These are phyloP conservation scores for Geotrichum cucujoidarum DNA, from an alignment of 1,139 yeast species.

Conservation along the genomic window DNA sequence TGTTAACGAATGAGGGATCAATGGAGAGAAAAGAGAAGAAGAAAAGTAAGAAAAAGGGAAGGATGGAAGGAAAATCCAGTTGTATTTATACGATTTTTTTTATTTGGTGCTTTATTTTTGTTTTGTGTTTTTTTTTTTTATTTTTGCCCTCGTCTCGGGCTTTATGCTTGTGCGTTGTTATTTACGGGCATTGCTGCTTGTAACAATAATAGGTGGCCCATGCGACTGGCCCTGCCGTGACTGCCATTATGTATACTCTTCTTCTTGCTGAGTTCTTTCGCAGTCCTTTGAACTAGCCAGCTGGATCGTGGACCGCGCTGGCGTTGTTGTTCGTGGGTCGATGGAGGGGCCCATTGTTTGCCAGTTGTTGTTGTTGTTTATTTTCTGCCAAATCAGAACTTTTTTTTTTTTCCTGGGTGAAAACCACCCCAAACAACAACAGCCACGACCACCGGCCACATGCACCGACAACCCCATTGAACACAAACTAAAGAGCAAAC, in stretches of 20 bases:
- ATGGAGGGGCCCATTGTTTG: too few species aligned
- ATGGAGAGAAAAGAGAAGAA: slow-evolving; percentile 22
- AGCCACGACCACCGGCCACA: too few species aligned
- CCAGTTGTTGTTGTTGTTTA: not conserved
- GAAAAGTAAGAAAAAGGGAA: slow-evolving; percentile 25
- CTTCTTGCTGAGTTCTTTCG: too few species aligned
- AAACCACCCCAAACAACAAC: too few species aligned
- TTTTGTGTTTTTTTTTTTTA: not conserved
- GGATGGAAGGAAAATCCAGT: slow-evolving; percentile 25
- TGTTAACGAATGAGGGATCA: too few species aligned
- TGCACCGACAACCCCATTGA: too few species aligned
- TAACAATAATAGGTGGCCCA: too few species aligned
- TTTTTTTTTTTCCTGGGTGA: not conserved
- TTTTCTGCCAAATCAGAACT: not conserved
- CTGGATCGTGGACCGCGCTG: too few species aligned
- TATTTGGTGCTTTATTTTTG: not conserved
- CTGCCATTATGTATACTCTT: not conserved
- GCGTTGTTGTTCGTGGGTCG: too few species aligned
- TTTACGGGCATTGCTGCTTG: not conserved
- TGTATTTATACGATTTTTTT: slow-evolving; percentile 5
- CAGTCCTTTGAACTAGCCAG: too few species aligned
- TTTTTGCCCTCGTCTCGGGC: not conserved
- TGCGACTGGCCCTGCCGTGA: not conserved
- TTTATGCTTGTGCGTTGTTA: not conserved
- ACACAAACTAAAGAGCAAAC: too few species aligned